Evolutionary conservation across 192 early-diverging fungal species (phyloP).

Genomic region (Entomortierella parvispora): DNA sequence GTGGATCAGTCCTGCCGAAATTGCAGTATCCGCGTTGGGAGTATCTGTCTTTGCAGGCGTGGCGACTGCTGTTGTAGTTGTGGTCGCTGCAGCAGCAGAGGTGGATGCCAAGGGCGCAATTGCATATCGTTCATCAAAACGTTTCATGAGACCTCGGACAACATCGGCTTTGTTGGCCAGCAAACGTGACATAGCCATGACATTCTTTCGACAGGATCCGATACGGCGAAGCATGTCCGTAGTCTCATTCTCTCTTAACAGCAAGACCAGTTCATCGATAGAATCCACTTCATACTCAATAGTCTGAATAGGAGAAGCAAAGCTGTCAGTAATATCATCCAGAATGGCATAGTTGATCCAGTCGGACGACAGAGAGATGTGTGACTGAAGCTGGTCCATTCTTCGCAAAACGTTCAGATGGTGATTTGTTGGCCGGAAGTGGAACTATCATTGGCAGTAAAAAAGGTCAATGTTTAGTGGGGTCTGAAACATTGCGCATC

Average conservation of each 20-base stretch:
- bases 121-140: conserved; percentile 61
- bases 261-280: conserved; percentile 94
- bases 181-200: conserved; percentile 76
- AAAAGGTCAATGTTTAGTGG: background rate
- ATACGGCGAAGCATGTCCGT: conserved; percentile 82
- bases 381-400: conserved; percentile 85
- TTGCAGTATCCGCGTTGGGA: too few relatives aligned
- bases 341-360: conserved; percentile 98
- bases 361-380: conserved; percentile 90
- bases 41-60: background rate
- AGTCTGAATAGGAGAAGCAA: conserved; percentile 84
- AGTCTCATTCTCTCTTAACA: conserved; percentile 91
- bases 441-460: conserved; percentile 67
- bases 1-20: too few relatives aligned
- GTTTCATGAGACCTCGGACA: conserved; percentile 78
- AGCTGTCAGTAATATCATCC: conserved; percentile 94
- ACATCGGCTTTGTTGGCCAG: conserved; percentile 81
- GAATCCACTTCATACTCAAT: conserved; percentile 96
- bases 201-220: conserved; percentile 75
- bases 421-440: conserved; percentile 81
- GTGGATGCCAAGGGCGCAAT: conserved; percentile 14
- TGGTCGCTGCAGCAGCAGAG: background rate
- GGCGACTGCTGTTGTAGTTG: conserved; percentile 2
- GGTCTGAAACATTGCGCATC: conserved; percentile 1
- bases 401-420: conserved; percentile 86